Conservation (phyloP, 176 grass and related monocot genomes). For the Pontederia crassipes region DNA sequence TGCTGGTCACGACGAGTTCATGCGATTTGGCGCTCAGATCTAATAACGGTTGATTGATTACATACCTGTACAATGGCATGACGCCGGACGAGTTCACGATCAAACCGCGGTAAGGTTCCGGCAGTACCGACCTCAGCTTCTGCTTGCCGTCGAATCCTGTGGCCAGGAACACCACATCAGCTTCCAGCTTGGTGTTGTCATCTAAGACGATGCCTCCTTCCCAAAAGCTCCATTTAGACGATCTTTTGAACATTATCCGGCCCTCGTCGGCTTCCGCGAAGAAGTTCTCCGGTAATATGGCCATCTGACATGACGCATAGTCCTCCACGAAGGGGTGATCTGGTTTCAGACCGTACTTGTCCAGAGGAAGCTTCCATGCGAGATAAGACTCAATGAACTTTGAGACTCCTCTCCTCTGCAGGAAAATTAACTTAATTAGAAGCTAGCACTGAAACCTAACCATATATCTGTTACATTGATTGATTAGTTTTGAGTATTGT, state of each 20-base stretch:
- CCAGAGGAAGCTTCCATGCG: conserved; percentile 74
- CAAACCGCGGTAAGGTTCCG: conserved; percentile 46
- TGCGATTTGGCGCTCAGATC: background rate
- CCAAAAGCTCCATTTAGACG: conserved; percentile 65
- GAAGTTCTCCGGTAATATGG: conserved; percentile 86
- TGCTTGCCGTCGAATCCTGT: conserved; percentile 95
- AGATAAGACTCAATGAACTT: conserved; percentile 96
- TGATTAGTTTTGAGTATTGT: too few species aligned
- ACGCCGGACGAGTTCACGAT: conserved; percentile 47
- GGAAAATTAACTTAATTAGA: background rate
- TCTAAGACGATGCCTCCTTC: conserved; percentile 59
- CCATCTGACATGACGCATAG: conserved; percentile 96
- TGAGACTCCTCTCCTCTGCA: conserved; percentile 60
- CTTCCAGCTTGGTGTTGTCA: conserved; percentile 54
- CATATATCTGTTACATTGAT: background rate
- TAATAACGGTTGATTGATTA: too few species aligned
- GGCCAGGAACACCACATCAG: conserved; percentile 92
- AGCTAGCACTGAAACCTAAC: background rate
- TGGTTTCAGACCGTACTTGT: conserved; percentile 70
- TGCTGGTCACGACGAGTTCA: background rate
- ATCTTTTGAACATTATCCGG: conserved; percentile 44
- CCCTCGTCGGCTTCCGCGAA: conserved; percentile 72
- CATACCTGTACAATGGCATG: conserved; percentile 81
- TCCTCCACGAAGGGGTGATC: conserved; percentile 97
- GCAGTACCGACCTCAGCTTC: conserved; percentile 64